Conservation (phyloP, 345 rosid species). For the Leavenworthia alabamica region DNA sequence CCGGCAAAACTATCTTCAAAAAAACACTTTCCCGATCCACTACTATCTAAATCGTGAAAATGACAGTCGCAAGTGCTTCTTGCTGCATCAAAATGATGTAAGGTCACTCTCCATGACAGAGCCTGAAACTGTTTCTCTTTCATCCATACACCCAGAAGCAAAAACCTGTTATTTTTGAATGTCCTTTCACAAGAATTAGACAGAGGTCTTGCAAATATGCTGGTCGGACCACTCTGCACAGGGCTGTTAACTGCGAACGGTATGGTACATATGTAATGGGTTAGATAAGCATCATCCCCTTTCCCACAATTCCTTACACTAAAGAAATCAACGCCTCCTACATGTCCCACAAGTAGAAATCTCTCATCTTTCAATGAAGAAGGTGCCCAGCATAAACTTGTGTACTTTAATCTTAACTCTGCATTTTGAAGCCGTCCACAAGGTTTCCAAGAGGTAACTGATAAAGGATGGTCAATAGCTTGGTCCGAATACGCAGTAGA, state of each 20-base stretch:
- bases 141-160: slow-evolving; percentile 72
- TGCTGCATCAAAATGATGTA: slow-evolving; percentile 44
- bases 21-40: slow-evolving; percentile 31
- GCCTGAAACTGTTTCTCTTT: slow-evolving; percentile 47
- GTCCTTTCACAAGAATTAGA: slow-evolving; percentile 46
- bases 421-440: slow-evolving; percentile 47
- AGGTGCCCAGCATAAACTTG: slow-evolving; percentile 84
- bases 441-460: slow-evolving; percentile 51
- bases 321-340: slow-evolving; percentile 77
- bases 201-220: slow-evolving; percentile 54
- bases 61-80: slow-evolving; percentile 42
- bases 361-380: slow-evolving; percentile 45
- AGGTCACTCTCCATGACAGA: slow-evolving; percentile 60
- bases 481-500: slow-evolving; percentile 38
- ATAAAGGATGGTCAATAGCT: slow-evolving; percentile 38
- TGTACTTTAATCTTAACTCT: slow-evolving; percentile 40
- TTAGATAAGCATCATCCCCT: slow-evolving; percentile 31
- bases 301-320: slow-evolving; percentile 43
- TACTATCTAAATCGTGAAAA: slow-evolving; percentile 36
- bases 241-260: slow-evolving; percentile 44
- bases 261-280: slow-evolving; percentile 61
- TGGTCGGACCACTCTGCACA: slow-evolving; percentile 47
- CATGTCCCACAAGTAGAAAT: slow-evolving; percentile 65
- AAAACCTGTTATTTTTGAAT: slow-evolving; percentile 41
- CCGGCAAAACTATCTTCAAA: slow-evolving; percentile 46